A percentile compares a stretch with the other conserved stretches of the same genome.
Evolutionary conservation across 257 asterid species (phyloP).

Genomic region (Penstemon davidsonii): DNA sequence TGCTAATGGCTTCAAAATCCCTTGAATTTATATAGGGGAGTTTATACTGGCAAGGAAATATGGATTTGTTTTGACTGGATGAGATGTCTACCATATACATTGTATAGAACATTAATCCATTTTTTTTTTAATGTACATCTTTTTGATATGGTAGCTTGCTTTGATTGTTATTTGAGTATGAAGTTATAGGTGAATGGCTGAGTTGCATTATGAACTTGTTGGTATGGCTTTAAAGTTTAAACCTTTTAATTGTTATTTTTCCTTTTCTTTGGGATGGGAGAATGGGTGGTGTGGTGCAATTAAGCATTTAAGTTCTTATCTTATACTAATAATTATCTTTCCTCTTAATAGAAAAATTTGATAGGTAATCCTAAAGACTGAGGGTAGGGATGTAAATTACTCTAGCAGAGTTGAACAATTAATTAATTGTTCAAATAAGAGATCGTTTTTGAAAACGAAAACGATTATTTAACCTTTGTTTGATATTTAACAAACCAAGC

Average conservation of each 20-base stretch:
- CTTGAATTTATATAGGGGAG: slow-evolving; percentile 6
- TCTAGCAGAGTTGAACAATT: too few relatives aligned
- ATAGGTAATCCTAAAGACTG: too few relatives aligned
- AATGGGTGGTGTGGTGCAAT: neutral
- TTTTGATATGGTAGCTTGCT: slow-evolving; percentile 22
- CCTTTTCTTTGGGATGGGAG: too few relatives aligned
- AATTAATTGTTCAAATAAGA: too few relatives aligned
- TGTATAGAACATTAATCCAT: slow-evolving; percentile 32
- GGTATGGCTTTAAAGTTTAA: neutral
- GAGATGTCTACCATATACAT: slow-evolving; percentile 29
- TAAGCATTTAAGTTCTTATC: neutral
- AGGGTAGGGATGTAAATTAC: too few relatives aligned
- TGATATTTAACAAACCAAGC: too few relatives aligned
- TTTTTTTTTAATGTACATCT: slow-evolving; percentile 26
- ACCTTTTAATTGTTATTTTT: too few relatives aligned
- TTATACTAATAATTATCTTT: too few relatives aligned
- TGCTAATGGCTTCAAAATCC: slow-evolving; percentile 8
- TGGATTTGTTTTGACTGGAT: slow-evolving; percentile 19
- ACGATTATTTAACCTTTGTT: too few relatives aligned
- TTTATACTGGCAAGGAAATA: slow-evolving; percentile 2
- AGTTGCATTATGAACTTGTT: neutral
- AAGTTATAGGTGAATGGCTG: neutral
- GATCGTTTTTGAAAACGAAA: too few relatives aligned
- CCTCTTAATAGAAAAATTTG: too few relatives aligned
- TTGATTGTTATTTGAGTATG: neutral